Evolutionary conservation across 805 yeast genomes (phyloP).

Genomic region (Schwanniomyces polymorphus): DNA sequence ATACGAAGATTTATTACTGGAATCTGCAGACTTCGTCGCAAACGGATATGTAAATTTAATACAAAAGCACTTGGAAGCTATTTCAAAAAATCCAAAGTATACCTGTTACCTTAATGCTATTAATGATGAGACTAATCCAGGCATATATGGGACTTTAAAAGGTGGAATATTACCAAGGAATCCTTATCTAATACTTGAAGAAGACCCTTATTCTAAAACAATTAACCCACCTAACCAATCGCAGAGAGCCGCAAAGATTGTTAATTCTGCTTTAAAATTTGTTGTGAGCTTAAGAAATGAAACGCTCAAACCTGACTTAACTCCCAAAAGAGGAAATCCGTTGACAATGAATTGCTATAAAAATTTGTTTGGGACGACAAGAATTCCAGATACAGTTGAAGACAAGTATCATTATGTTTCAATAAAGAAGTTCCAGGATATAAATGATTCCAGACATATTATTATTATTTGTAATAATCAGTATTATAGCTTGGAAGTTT

Average conservation of each 20-base stretch:
- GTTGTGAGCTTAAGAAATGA: constrained; percentile 57
- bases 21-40: constrained; percentile 45
- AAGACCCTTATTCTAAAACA: constrained; percentile 63
- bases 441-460: constrained; percentile 47
- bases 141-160: constrained; percentile 60
- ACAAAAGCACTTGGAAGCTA: constrained; percentile 54
- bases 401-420: constrained; percentile 34
- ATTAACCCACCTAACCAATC: constrained; percentile 64
- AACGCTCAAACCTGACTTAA: constrained; percentile 55
- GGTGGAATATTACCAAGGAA: constrained; percentile 74
- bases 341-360: constrained; percentile 68
- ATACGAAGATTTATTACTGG: constrained; percentile 41
- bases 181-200: constrained; percentile 72
- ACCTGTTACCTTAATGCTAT: constrained; percentile 56
- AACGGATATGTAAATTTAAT: constrained; percentile 43
- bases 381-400: constrained; percentile 36
- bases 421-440: constrained; percentile 29
- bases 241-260: constrained; percentile 65
- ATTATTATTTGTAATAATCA: constrained; percentile 51
- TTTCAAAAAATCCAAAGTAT: constrained; percentile 40
- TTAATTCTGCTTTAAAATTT: constrained; percentile 67
- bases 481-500: constrained; percentile 49
- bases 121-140: constrained; percentile 50
- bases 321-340: constrained; percentile 50
- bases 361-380: constrained; percentile 68